Conservation (phyloP, 2,329 filamentous ascomycete genomes). For the Claviceps quebecensis region DNA sequence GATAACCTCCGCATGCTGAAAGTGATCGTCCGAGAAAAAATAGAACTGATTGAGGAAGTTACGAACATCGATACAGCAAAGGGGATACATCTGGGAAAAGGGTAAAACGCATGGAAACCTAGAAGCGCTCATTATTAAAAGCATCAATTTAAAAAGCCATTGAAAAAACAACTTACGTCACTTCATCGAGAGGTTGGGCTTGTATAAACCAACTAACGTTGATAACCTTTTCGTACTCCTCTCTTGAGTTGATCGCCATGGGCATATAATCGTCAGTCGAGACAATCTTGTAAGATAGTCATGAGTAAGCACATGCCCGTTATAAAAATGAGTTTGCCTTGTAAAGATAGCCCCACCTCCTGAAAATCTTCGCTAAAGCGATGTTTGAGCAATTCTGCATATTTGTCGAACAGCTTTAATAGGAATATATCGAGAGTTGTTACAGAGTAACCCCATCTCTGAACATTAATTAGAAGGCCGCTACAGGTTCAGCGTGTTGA, state of each 20-base stretch:
- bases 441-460: slow-evolving; percentile 86
- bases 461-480: slow-evolving; percentile 64
- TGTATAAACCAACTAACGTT: slow-evolving; percentile 94
- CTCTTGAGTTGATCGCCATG: slow-evolving; percentile 82
- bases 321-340: neutral
- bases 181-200: slow-evolving; percentile 60
- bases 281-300: slow-evolving; percentile 34
- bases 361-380: slow-evolving; percentile 93
- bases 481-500: slow-evolving; percentile 40
- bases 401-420: slow-evolving; percentile 83
- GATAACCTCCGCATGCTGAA: slow-evolving; percentile 77
- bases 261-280: slow-evolving; percentile 99
- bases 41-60: slow-evolving; percentile 98
- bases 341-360: slow-evolving; percentile 40
- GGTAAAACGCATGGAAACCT: slow-evolving; percentile 92
- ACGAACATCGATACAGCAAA: slow-evolving; percentile 95
- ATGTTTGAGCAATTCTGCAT: slow-evolving; percentile 77
- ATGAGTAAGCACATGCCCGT: neutral
- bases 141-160: slow-evolving; percentile 3
- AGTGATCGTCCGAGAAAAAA: slow-evolving; percentile 92
- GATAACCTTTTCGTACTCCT: slow-evolving; percentile 91
- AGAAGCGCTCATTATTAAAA: neutral
- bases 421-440: slow-evolving; percentile 69
- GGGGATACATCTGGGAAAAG: slow-evolving; percentile 97
- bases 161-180: slow-evolving; percentile 41